These are phyloP conservation scores for Stachybotrys chartarum DNA, from an alignment of 2,329 filamentous ascomycete species.

Conservation along the genomic window DNA sequence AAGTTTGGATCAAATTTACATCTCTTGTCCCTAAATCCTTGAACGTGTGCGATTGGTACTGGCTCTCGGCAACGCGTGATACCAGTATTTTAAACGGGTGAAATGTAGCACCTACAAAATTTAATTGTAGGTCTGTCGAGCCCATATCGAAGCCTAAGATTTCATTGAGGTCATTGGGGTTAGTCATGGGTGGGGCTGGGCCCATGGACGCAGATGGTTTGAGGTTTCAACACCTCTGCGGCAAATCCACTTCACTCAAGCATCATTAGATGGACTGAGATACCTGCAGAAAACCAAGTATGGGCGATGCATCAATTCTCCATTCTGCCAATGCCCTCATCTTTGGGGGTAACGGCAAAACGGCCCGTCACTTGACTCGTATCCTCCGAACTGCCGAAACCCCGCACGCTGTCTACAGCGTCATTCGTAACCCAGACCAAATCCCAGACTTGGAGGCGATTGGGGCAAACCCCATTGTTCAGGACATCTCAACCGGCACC, in stretches of 20 bases:
- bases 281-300: background rate
- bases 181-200: too few relatives aligned
- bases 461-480: constrained; percentile 1
- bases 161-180: too few relatives aligned
- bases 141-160: too few relatives aligned
- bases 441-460: constrained; percentile 1
- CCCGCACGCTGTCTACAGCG: constrained; percentile 1
- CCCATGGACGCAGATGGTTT: too few relatives aligned
- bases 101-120: too few relatives aligned
- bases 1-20: too few relatives aligned
- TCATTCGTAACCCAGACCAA: constrained; percentile 1
- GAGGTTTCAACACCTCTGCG: too few relatives aligned
- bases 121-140: too few relatives aligned
- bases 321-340: background rate
- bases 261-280: background rate
- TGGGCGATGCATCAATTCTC: constrained; percentile 1
- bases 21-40: too few relatives aligned
- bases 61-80: too few relatives aligned
- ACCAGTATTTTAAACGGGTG: too few relatives aligned
- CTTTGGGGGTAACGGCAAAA: constrained; percentile 1
- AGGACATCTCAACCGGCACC: constrained; percentile 1
- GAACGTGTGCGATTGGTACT: too few relatives aligned
- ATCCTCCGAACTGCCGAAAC: background rate
- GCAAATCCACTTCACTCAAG: background rate
- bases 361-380: background rate